Base-by-base conservation (phyloP, 352 stramenopile species). In the Ochromonadaceae sp. region DNA sequence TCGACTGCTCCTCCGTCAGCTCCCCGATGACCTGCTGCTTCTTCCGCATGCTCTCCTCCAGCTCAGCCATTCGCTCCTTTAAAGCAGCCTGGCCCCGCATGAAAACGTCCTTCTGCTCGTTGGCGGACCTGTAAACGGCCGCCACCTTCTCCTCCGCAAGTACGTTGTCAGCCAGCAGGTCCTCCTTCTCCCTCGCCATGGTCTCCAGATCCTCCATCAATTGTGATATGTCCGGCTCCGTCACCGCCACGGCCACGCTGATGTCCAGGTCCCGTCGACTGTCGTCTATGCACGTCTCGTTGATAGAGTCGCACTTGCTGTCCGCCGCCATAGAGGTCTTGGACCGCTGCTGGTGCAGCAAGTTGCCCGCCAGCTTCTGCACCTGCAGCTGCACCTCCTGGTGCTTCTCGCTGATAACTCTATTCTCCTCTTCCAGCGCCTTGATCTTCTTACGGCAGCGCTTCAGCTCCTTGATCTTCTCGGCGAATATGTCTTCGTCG, bases 401-500 rank as follows among this genome's bases (percentile, higher is more conserved):
- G 22, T 43, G 10, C 10, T 60, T 48, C 26, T 7, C 9, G 30
- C 5, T 4, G 2, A 41, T 20, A n/a, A 20, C 31, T 20, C 32
- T 22, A 22, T 49, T 5, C 5, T 60, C 22, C 32, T n/a, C 22
- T n/a, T 60, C 52, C 3, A 60, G 26, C 34, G 43, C 52, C 31
- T 60, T 60, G 2, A 25, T 3, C 32, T 49, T 17, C 26, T 60
- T 60, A n/a, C 22, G 14, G 5, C n/a, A 48, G n/a, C 4, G 9
- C 38, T 63, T 63, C 10, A 63, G 28, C 26, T 63, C 55, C 40
- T 50, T 47, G 1, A 63, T 49, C 38, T 63, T 63, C 7, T 63
- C 55, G 9, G 55, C 32, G 38, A 63, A 63, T 12, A 63, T 63
- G 3, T 49, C 38, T 52, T 63, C 55, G 41, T 63, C 55, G 30